These are phyloP conservation scores for Penicillium canescens DNA, from an alignment of 495 filamentous ascomycete genomes.

Conservation along the genomic window DNA sequence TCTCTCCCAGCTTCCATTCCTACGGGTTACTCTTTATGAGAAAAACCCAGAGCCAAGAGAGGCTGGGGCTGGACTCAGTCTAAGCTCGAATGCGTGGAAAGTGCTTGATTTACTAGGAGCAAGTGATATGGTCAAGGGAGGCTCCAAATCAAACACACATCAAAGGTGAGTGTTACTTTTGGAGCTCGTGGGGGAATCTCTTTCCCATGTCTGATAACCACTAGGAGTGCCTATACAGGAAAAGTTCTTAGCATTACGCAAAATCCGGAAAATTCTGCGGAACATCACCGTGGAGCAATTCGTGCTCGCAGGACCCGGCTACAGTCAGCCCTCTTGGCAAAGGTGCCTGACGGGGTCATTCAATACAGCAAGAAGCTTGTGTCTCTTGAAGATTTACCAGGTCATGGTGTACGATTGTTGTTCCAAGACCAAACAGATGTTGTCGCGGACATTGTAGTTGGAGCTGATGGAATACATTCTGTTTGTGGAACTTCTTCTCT, in stretches of 20 bases:
- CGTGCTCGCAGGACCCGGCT: constrained; percentile 41
- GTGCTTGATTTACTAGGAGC: constrained; percentile 48
- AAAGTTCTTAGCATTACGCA: constrained; percentile 6
- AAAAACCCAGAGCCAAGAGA: constrained; percentile 46
- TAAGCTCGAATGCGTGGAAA: constrained; percentile 40
- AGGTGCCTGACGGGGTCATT: constrained; percentile 37
- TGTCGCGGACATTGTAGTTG: constrained; percentile 49
- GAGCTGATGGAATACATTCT: constrained; percentile 54
- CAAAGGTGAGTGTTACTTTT: constrained; percentile 11
- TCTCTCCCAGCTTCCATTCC: constrained; percentile 43
- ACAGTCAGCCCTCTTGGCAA: constrained; percentile 37
- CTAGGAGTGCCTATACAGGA: constrained; percentile 25
- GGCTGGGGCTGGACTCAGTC: constrained; percentile 49
- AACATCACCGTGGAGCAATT: constrained; percentile 15
- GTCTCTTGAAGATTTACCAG: constrained; percentile 24
- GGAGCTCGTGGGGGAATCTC: too few relatives aligned
- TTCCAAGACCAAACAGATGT: constrained; percentile 35
- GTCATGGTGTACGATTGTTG: constrained; percentile 27
- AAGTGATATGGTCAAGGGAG: constrained; percentile 34
- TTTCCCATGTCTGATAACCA: not conserved
- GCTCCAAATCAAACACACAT: constrained; percentile 19
- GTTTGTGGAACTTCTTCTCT: constrained; percentile 23
- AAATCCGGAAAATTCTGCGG: constrained; percentile 15
- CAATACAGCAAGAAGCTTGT: constrained; percentile 40
- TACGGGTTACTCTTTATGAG: constrained; percentile 49